Conservation (phyloP, 2,329 filamentous ascomycete genomes). For the Arthrobotrys conoides region DNA sequence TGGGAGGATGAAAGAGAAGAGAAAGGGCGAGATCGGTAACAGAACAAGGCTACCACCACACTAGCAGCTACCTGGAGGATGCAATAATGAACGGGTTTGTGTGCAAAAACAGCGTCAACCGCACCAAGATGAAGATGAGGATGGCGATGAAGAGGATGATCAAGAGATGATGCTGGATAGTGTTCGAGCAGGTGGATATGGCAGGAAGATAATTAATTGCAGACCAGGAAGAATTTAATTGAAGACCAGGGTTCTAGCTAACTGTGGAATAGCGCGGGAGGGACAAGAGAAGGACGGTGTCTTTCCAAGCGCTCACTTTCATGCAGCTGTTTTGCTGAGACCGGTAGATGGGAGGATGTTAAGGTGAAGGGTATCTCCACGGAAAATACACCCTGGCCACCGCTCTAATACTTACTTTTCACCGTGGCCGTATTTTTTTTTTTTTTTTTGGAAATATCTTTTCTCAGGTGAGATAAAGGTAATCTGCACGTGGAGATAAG, state of each 20-base stretch:
- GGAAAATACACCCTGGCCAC: slow-evolving; percentile 17
- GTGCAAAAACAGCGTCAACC: slow-evolving; percentile 1
- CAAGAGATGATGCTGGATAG: neutral
- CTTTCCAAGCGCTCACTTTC: slow-evolving; percentile 19
- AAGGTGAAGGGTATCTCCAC: slow-evolving; percentile 9
- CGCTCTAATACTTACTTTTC: neutral
- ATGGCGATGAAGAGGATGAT: slow-evolving; percentile 4
- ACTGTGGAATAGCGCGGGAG: slow-evolving; percentile 41
- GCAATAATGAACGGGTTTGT: neutral
- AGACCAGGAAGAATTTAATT: slow-evolving; percentile 41
- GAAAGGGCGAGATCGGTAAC: slow-evolving; percentile 51
- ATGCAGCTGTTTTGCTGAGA: slow-evolving; percentile 7
- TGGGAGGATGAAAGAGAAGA: slow-evolving; percentile 18
- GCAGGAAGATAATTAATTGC: slow-evolving; percentile 33
- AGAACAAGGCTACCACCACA: neutral
- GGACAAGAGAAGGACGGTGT: slow-evolving; percentile 6
- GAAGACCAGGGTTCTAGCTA: slow-evolving; percentile 25
- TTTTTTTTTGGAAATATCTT: neutral
- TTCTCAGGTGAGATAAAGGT: neutral
- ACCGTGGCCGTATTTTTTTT: neutral
- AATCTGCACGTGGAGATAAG: neutral
- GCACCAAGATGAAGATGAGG: slow-evolving; percentile 11
- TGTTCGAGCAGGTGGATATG: slow-evolving; percentile 16
- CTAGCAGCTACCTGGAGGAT: neutral
- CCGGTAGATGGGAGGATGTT: slow-evolving; percentile 12